Evolutionary conservation across 1,284 basidiomycete species (phyloP), one percentile per base, ranked within the genome.

Genomic region (Malassezia pachydermatis): DNA sequence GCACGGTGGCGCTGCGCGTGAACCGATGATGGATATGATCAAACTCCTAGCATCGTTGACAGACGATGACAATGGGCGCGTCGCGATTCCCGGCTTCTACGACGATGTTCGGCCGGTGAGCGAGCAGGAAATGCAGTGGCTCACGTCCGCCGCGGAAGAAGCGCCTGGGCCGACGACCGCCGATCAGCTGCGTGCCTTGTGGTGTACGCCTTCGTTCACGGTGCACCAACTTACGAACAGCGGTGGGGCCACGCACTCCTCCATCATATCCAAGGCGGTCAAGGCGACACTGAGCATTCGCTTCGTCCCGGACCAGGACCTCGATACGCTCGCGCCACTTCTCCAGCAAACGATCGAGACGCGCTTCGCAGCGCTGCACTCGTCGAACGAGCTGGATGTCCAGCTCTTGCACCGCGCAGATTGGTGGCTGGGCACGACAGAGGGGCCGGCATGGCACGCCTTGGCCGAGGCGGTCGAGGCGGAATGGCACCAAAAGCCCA

Each of bases 341-440:
- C 74, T 96, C 22, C 76, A 79, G 30, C 66, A 76, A 2, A 79
- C 84, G 65, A 75, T 95, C 4, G 60, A 76, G 16, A 59, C 65
- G 0, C 78, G 79, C 1, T 96, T 94, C 69, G 65, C 74, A 16
- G 67, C 59, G 4, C 75, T 89, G 8, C 67, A 76, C 13, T 40
- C 54, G 1, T 11, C 36, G 11, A 59, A 41, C 46, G 17, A 10
- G 13, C n/a, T 41, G 20, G 22, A 28, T 17, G 30, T 41, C 5
- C 76, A 75, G 23, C 81, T 95, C 41, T 82, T 85, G 38, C 85
- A 88, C 57, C 83, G 80, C 1, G 89, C 88, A 0, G 84, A 89
- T 63, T 98, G 90, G 89, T 98, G 92, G 92, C 77, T 95, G 1
- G 88, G 89, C 0, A 80, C 84, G 40, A 77, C 88, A 23, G 79